Evolutionary conservation across 106 monocot species (phyloP), one percentile per base, ranked within the genome.

Genomic region (Phalaenopsis equestris): DNA sequence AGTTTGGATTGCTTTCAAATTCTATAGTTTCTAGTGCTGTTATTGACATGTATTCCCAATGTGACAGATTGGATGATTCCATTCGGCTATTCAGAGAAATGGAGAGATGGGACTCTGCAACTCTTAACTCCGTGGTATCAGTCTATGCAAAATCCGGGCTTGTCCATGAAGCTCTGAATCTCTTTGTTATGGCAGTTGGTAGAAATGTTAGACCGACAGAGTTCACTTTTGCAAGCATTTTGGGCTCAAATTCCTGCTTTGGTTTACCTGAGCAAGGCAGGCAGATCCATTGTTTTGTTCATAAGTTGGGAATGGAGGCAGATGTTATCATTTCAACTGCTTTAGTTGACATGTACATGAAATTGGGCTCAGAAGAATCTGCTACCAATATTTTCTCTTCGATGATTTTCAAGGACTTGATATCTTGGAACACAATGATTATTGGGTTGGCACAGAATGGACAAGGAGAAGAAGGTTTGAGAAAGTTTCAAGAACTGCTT

Each of bases 41-140:
- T 85, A 88, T 93, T 91, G 84, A 96, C 88, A 84, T 96, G 96
- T 96, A 90, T 87, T 96, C 91, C 47, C 81, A 84, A 56, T 96
- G 89, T 91, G 93, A 86, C 85, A 96, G 88, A 88, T 67, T 96
- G 77, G 84, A 80, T 6, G 70, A 80, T 81, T 87, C 95, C 10
- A 24, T 93, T 61, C 78, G 67, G 77, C 58, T 91, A 46, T 96
- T 93, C 58, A 64, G 78, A 49, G 85, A 85, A 73, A 75, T 80
- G 72, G 52, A 42, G 24, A 78, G 8, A 56, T 90, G 85, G 88
- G 89, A 93, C 84, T 86, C 90, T 30, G 77, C 84, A 12, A 46
- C 86, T 43, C 83, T 84, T 77, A 82, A 92, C 65, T 84, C 92
- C 39, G 86, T 95, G 95, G 19, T 67, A 41, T 79, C 90, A 8